Base-by-base conservation (phyloP, 352 stramenopile genomes). In the Pythium plurisporium region DNA sequence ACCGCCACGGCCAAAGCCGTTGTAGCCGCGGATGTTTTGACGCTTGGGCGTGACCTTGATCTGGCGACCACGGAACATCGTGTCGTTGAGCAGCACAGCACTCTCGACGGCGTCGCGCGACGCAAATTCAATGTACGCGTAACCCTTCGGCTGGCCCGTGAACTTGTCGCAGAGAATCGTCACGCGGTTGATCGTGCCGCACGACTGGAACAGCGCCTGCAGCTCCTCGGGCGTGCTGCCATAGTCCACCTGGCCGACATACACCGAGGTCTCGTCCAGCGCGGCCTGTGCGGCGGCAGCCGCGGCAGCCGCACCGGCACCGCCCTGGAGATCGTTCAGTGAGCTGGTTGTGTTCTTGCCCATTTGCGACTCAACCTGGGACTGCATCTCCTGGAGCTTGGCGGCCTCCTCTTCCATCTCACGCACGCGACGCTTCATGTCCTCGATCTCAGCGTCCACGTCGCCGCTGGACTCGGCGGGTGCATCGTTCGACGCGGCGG, bases 161-260 rank as follows among this genome's bases (percentile, higher is more conserved):
- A 96, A 97, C 73, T 98, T 99, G 76, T 99, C 95, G 69, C 94
- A 98, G 20, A 98, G 76, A 63, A 99, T 99, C 17, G 96, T 99
- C 12, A 99, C 91, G 49, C 96, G 86, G 68, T 99, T 98, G 44
- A 99, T 97, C 22, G 86, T 97, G 26, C 96, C 96, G 67, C 96
- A 99, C 7, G 82, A 89, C 65, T 98, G 84, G 79, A 99, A 99
- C 59, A 98, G 90, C 40, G 89, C 79, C 53, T 98, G 87, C 5
- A 99, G 74, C 69, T 99, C 94, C 62, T 98, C 95, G 0, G 95
- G 91, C 20, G 92, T 98, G 37, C 90, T 89, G 31, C 94, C 91
- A 75, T 99, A 99, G 70, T 99, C 94, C 31, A 99, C 95, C 69
- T 99, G 95, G 27, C 94, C 94, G 41, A 98, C 95, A 74, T 98